Conservation (phyloP, 257 asterid species). For the Datura wrightii region DNA sequence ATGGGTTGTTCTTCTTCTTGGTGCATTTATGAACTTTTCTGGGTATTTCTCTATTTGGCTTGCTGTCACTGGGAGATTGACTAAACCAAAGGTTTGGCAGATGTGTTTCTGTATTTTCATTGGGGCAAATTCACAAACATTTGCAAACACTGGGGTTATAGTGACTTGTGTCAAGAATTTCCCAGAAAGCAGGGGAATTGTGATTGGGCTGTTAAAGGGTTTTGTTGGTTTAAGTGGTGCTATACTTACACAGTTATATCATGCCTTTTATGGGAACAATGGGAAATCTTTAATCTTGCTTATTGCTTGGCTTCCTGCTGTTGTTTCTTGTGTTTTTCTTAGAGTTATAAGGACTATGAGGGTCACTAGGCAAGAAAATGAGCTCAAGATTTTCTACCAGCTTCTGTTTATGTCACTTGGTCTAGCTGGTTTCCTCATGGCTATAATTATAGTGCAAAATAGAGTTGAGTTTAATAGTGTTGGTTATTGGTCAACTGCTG, state of each 20-base stretch:
- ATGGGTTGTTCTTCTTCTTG: conserved; percentile 61
- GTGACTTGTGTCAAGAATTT: conserved; percentile 73
- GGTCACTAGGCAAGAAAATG: conserved; percentile 45
- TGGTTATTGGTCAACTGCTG: conserved; percentile 46
- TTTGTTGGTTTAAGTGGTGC: conserved; percentile 75
- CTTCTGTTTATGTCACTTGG: conserved; percentile 52
- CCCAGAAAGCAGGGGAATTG: conserved; percentile 67
- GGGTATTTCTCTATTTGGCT: conserved; percentile 76
- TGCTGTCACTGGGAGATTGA: conserved; percentile 44
- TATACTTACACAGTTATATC: conserved; percentile 60
- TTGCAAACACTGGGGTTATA: conserved; percentile 64
- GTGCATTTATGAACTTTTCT: conserved; percentile 57
- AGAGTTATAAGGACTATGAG: conserved; percentile 48
- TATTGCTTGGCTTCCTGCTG: conserved; percentile 69
- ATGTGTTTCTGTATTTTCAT: conserved; percentile 65
- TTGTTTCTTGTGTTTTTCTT: conserved; percentile 52
- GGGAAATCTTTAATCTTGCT: conserved; percentile 53
- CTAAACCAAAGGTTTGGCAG: conserved; percentile 62
- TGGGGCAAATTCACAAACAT: conserved; percentile 70
- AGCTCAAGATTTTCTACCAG: conserved; percentile 49
- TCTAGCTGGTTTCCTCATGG: conserved; percentile 58
- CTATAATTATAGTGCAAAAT: conserved; percentile 49
- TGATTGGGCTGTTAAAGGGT: conserved; percentile 61
- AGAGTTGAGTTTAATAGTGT: conserved; percentile 35
- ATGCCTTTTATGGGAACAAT: conserved; percentile 56